Evolutionary conservation across 1,284 basidiomycete genomes (phyloP).

Genomic region (Trichosporon inkin): DNA sequence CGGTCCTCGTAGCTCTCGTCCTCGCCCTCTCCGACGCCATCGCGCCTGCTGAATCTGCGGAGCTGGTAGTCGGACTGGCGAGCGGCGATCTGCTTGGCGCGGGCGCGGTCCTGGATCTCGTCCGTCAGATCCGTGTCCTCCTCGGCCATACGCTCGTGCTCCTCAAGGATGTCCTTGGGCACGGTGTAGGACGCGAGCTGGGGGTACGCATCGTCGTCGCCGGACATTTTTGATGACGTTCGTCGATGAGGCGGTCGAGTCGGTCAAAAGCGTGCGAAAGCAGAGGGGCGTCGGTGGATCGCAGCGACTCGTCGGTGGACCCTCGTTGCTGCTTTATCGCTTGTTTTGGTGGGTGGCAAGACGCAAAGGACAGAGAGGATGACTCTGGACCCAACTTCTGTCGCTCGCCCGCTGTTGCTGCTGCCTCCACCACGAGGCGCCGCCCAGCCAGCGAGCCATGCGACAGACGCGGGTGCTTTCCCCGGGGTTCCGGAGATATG

Average conservation of each 20-base stretch:
- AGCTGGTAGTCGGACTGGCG: conserved; percentile 95
- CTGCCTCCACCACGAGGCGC: neutral
- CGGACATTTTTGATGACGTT: conserved; percentile 17
- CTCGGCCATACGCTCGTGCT: conserved; percentile 86
- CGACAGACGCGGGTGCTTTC: conserved; percentile 9
- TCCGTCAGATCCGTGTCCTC: conserved; percentile 81
- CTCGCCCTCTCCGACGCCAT: conserved; percentile 56
- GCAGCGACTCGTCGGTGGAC: neutral
- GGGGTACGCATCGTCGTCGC: conserved; percentile 34
- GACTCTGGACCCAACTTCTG: neutral
- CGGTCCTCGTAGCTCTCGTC: conserved; percentile 89
- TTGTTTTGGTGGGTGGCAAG: neutral
- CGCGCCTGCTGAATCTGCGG: conserved; percentile 76
- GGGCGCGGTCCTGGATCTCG: conserved; percentile 88
- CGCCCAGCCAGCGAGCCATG: neutral
- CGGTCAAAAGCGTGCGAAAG: neutral
- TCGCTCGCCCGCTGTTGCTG: neutral
- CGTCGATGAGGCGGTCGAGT: conserved; percentile 1
- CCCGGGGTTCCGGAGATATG: conserved; percentile 13
- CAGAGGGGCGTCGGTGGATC: neutral
- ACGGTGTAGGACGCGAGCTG: conserved; percentile 82
- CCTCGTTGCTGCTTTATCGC: conserved; percentile 1
- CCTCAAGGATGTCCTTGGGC: conserved; percentile 89
- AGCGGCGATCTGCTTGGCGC: conserved; percentile 85
- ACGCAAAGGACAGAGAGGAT: neutral